Percentiles rank a stretch among this genome's conserved stretches.
Evolutionary conservation across 2,329 filamentous ascomycete genomes (phyloP).

Genomic region (Paradendryphiella salina): DNA sequence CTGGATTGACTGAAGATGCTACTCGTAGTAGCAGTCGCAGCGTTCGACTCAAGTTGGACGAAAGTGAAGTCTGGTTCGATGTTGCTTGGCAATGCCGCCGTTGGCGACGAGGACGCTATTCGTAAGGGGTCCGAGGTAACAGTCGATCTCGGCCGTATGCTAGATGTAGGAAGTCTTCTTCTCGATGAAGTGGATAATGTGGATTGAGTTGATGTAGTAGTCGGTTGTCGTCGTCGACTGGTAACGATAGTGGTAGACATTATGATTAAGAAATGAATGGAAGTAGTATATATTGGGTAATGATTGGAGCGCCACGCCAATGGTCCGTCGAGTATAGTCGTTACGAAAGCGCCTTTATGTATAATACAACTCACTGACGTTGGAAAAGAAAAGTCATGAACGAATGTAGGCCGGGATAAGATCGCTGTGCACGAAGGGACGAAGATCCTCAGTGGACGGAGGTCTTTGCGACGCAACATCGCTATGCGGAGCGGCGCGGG

Average conservation of each 20-base stretch:
- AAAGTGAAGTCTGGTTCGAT: slow-evolving; percentile 10
- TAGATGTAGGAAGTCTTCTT: slow-evolving; percentile 10
- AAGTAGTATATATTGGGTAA: slow-evolving; percentile 1
- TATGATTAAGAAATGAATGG: slow-evolving; percentile 26
- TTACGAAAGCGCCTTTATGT: slow-evolving; percentile 10
- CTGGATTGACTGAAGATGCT: not conserved
- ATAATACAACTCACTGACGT: not conserved
- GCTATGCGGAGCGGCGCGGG: slow-evolving; percentile 20
- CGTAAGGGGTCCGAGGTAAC: slow-evolving; percentile 2
- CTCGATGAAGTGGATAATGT: slow-evolving; percentile 7
- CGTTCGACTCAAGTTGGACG: slow-evolving; percentile 20
- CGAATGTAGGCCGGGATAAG: slow-evolving; percentile 20
- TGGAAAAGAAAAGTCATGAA: slow-evolving; percentile 15
- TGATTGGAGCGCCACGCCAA: slow-evolving; percentile 11
- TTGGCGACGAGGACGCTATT: slow-evolving; percentile 6
- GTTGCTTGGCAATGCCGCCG: slow-evolving; percentile 2
- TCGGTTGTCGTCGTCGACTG: slow-evolving; percentile 8
- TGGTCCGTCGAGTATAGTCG: slow-evolving; percentile 5
- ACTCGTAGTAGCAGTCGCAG: slow-evolving; percentile 3
- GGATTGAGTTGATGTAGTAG: slow-evolving; percentile 8
- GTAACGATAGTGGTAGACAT: slow-evolving; percentile 31
- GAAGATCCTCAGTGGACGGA: slow-evolving; percentile 21
- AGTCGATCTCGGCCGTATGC: not conserved
- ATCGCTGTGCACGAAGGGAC: slow-evolving; percentile 12
- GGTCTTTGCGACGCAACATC: slow-evolving; percentile 27